These are phyloP conservation scores for Serpula lacrymans DNA, from an alignment of 768 basidiomycete species.

Conservation along the genomic window DNA sequence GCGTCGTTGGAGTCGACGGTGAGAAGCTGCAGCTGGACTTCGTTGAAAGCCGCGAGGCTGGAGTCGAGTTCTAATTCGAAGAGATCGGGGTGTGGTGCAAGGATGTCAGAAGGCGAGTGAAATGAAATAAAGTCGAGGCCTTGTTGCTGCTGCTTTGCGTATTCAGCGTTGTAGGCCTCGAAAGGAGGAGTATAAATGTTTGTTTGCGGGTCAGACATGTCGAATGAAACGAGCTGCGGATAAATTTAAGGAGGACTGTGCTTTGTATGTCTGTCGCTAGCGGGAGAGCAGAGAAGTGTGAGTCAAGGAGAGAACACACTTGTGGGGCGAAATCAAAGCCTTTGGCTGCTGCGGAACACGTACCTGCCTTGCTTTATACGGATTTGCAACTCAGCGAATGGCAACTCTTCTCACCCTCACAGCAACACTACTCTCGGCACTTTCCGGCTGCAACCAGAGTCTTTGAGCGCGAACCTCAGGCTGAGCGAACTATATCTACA, in stretches of 20 bases:
- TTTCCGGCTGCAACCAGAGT: no score
- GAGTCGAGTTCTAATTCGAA: conserved; percentile 83
- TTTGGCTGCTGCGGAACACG: conserved; percentile 31
- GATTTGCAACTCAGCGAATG: conserved; percentile 33
- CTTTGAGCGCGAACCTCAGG: no score
- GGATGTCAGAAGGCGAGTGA: conserved; percentile 64
- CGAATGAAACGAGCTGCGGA: conserved; percentile 22
- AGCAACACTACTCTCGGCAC: no score
- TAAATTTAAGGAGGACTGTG: conserved; percentile 11
- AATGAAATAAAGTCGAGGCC: conserved; percentile 68
- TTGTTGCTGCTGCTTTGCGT: conserved; percentile 38
- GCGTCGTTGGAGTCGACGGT: conserved; percentile 63
- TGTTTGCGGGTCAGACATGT: conserved; percentile 29
- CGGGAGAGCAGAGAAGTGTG: conserved; percentile 7
- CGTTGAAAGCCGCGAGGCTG: conserved; percentile 64
- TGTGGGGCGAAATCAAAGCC: conserved; percentile 7
- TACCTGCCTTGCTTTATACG: conserved; percentile 31
- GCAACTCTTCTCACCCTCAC: conserved; percentile 25
- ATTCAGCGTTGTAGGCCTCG: conserved; percentile 34
- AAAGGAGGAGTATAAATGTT: conserved; percentile 27
- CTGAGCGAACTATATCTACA: no score
- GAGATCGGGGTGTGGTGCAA: conserved; percentile 75
- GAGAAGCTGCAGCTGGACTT: conserved; percentile 57
- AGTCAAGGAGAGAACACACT: background rate
- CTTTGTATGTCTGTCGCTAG: conserved; percentile 14